A percentile compares a stretch with the other conserved stretches of the same genome.
Evolutionary conservation across 106 monocot species (phyloP).

Genomic region (Allium sativum): DNA sequence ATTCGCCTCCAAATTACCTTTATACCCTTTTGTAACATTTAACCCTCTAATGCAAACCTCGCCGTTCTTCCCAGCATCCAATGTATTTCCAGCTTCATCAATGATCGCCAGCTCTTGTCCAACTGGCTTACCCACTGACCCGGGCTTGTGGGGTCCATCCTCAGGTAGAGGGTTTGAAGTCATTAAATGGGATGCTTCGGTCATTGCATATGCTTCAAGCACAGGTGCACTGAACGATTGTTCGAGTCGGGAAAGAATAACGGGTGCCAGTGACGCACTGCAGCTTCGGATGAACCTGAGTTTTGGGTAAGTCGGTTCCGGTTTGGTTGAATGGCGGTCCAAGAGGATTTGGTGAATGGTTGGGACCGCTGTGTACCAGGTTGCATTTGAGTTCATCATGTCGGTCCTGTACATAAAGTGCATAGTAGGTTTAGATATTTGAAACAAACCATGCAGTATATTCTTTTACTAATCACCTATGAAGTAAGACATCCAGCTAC

Average conservation of each 20-base stretch:
- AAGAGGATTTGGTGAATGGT: constrained; percentile 96
- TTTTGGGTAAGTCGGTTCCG: constrained; percentile 51
- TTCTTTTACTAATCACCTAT: too few species aligned
- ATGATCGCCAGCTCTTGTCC: constrained; percentile 69
- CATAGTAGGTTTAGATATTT: too few species aligned
- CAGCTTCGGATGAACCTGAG: constrained; percentile 96
- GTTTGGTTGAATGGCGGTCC: constrained; percentile 48
- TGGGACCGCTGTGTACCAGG: constrained; percentile 98
- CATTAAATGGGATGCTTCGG: constrained; percentile 88
- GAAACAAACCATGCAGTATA: too few species aligned
- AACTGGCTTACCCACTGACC: constrained; percentile 66
- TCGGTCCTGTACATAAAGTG: constrained; percentile 14
- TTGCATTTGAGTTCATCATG: constrained; percentile 50
- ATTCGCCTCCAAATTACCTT: constrained; percentile 73
- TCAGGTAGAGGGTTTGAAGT: constrained; percentile 71
- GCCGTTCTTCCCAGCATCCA: constrained; percentile 24
- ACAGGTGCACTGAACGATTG: constrained; percentile 68
- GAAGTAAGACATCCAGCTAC: too few species aligned
- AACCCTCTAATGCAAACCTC: constrained; percentile 82
- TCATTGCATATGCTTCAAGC: constrained; percentile 96
- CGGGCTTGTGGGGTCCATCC: constrained; percentile 57
- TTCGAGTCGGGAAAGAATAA: constrained; percentile 51
- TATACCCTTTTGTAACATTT: constrained; percentile 81
- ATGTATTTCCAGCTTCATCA: constrained; percentile 35
- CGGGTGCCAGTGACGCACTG: constrained; percentile 84